Evolutionary conservation across 1,139 yeast species (phyloP).

Genomic region (Saccharomyces hybrid): DNA sequence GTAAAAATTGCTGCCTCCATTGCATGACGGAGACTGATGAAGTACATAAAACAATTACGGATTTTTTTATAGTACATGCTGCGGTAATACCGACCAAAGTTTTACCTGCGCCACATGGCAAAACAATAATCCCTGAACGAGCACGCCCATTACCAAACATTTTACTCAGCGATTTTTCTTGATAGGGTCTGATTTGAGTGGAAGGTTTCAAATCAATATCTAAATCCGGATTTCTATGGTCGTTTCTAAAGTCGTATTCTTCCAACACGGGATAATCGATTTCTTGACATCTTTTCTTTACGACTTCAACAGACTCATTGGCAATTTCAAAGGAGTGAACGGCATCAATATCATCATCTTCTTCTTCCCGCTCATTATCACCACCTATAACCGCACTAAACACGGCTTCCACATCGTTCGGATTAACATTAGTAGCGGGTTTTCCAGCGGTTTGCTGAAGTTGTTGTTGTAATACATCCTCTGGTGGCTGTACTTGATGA

Average conservation of each 20-base stretch:
- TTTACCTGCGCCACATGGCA: slow-evolving; percentile 99
- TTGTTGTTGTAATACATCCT: not conserved
- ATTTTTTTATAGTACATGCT: slow-evolving; percentile 92
- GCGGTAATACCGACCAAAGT: slow-evolving; percentile 98
- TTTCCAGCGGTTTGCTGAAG: not conserved
- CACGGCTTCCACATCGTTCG: slow-evolving; percentile 53
- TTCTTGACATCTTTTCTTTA: slow-evolving; percentile 90
- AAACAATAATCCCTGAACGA: slow-evolving; percentile 91
- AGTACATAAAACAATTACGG: slow-evolving; percentile 92
- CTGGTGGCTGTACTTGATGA: slow-evolving; percentile 33
- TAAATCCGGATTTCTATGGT: slow-evolving; percentile 78
- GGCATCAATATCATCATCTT: slow-evolving; percentile 82
- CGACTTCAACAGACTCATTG: slow-evolving; percentile 83
- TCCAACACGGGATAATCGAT: slow-evolving; percentile 95
- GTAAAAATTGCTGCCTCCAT: slow-evolving; percentile 97
- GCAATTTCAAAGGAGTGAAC: slow-evolving; percentile 95
- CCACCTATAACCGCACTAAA: slow-evolving; percentile 78
- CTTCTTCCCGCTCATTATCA: slow-evolving; percentile 52
- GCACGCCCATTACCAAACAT: slow-evolving; percentile 99
- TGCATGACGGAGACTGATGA: slow-evolving; percentile 99
- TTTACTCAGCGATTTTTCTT: slow-evolving; percentile 88
- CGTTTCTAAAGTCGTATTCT: slow-evolving; percentile 95
- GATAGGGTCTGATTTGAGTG: slow-evolving; percentile 95
- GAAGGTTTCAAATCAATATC: slow-evolving; percentile 95
- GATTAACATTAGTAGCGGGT: slow-evolving; percentile 16